Evolutionary conservation across 306 rosid genomes (phyloP), one percentile per base, ranked within the genome.

Genomic region (Chamaecrista fasciculata): DNA sequence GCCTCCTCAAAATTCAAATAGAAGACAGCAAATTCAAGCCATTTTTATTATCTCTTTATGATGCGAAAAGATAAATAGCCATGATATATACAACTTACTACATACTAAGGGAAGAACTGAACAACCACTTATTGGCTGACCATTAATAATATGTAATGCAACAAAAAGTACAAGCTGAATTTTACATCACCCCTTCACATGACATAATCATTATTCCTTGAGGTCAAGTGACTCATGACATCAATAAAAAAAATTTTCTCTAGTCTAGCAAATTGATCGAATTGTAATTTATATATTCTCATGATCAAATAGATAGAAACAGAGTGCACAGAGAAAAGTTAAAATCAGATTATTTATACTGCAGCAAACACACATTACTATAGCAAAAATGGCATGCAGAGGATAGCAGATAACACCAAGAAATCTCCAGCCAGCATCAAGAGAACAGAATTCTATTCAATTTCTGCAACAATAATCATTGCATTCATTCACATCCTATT

Each of bases 401-500:
- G 29, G 16, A 74, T 29, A 24, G 62, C 18, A 29, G 15, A 73
- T 29, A 63, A 33, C 36, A 56, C 2, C 36, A 66, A 31, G 16
- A 39, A 58, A 15, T 29, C 15, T 43, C 18, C 73, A n/a, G 10
- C 26, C 42, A 53, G 28, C 44, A 59, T 36, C 10, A 40, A 42
- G 39, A n/a, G 66, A 39, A 50, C 62, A 23, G 42, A 16, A 51
- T 18, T 11, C 52, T 12, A 66, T 48, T 44, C 24, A 56, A 36
- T n/a, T 44, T 50, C 24, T 36, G 47, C 39, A 39, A 26, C 3
- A 16, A 47, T 37, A 53, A 23, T 7, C 58, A 37, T 25, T 56
- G 47, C 40, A 62, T 63, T 68, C 70, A 26, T 44, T 39, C 55
- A 51, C 67, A 62, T 51, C 74, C 49, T 43, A 73, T 66, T 65